These are phyloP conservation scores for Alopecurus myosuroides DNA, from an alignment of 176 grass and related monocot genomes.

Conservation along the genomic window DNA sequence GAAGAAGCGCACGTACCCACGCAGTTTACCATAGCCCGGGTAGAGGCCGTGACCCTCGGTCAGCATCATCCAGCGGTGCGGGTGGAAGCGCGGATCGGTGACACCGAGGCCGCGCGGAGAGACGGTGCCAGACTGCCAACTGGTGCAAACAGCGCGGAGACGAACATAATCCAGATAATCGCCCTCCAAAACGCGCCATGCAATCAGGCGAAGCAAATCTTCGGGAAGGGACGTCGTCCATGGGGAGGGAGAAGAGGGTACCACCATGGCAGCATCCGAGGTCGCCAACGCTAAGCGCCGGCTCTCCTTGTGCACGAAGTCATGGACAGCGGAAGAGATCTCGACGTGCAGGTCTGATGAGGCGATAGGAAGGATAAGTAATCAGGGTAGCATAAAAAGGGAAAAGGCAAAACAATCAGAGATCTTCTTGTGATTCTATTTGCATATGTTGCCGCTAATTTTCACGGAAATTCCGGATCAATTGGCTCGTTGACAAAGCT, in stretches of 20 bases:
- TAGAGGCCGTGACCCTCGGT: neutral
- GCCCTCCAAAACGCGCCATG: neutral
- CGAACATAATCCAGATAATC: neutral
- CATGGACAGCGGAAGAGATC: neutral
- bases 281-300: neutral
- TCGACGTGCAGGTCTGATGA: neutral
- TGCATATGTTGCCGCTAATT: neutral
- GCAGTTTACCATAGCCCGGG: neutral
- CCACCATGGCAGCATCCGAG: neutral
- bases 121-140: neutral
- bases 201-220: neutral
- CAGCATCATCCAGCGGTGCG: neutral
- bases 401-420: too few species aligned
- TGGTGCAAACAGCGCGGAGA: neutral
- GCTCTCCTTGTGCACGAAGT: neutral
- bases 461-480: neutral
- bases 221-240: neutral
- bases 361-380: neutral
- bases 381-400: neutral
- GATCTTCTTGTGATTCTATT: neutral
- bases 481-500: neutral
- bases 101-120: neutral
- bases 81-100: neutral
- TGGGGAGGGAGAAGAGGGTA: neutral
- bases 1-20: neutral